These are phyloP conservation scores for Purpureocillium lavendulum DNA, from an alignment of 2,329 filamentous ascomycete genomes.

Conservation along the genomic window DNA sequence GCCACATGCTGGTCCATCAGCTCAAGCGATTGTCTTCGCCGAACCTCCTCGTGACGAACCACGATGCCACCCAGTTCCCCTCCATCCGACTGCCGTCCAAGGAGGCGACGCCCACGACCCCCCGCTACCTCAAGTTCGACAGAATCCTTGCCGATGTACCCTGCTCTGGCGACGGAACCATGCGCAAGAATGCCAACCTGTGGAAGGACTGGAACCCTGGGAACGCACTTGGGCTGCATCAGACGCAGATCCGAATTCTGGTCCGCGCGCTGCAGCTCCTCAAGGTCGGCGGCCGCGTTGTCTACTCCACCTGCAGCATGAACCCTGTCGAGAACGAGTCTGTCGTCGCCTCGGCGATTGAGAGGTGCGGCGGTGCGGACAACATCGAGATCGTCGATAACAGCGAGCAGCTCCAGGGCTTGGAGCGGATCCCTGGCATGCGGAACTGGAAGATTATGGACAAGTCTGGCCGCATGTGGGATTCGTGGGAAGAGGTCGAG, in stretches of 20 bases:
- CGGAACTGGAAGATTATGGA: slow-evolving; percentile 88
- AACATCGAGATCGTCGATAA: slow-evolving; percentile 84
- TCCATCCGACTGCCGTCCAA: slow-evolving; percentile 71
- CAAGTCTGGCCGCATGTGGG: slow-evolving; percentile 71
- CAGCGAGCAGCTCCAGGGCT: slow-evolving; percentile 63
- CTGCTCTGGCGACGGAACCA: slow-evolving; percentile 90
- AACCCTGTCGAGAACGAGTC: slow-evolving; percentile 97
- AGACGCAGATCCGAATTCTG: slow-evolving; percentile 81
- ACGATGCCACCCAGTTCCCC: slow-evolving; percentile 93
- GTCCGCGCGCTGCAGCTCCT: slow-evolving; percentile 91
- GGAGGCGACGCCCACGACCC: slow-evolving; percentile 42
- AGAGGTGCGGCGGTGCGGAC: slow-evolving; percentile 73
- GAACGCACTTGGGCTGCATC: slow-evolving; percentile 78
- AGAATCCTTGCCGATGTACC: slow-evolving; percentile 94
- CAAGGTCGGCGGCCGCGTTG: slow-evolving; percentile 86
- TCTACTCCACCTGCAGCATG: slow-evolving; percentile 98
- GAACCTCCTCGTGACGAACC: slow-evolving; percentile 94
- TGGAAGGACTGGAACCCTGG: slow-evolving; percentile 94
- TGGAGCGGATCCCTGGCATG: slow-evolving; percentile 71
- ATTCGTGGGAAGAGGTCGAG: slow-evolving; percentile 73
- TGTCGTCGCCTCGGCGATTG: slow-evolving; percentile 79
- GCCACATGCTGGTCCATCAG: slow-evolving; percentile 95
- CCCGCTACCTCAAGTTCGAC: slow-evolving; percentile 88
- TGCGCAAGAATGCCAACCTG: slow-evolving; percentile 85
- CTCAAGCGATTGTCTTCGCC: slow-evolving; percentile 95